These are phyloP conservation scores for Podospora anserina DNA, from an alignment of 495 filamentous ascomycete species.

Conservation along the genomic window DNA sequence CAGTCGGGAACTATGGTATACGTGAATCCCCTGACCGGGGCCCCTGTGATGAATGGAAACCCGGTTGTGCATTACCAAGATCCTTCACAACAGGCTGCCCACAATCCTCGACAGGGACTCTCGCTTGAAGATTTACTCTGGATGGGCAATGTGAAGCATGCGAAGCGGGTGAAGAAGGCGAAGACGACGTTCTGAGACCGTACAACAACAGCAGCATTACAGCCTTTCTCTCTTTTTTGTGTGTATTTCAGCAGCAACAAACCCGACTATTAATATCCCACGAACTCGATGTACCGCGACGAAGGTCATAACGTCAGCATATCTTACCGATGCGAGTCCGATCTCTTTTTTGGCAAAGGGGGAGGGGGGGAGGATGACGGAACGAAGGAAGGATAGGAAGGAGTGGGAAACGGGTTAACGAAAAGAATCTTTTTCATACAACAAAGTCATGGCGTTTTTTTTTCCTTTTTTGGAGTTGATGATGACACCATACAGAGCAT, in stretches of 20 bases:
- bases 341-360: background rate
- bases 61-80: background rate
- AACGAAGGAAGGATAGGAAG: background rate
- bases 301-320: background rate
- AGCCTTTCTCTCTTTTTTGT: background rate
- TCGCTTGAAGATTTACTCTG: background rate
- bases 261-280: background rate
- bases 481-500: background rate
- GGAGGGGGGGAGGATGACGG: background rate
- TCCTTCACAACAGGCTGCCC: background rate
- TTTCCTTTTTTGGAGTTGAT: background rate
- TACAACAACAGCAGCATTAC: background rate
- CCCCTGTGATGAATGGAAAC: background rate
- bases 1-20: background rate
- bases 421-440: background rate
- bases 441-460: background rate
- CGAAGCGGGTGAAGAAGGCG: background rate
- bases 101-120: background rate
- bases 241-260: background rate
- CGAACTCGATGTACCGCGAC: background rate
- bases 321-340: background rate
- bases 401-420: background rate
- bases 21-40: background rate
- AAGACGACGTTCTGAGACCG: background rate
- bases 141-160: background rate